Percentiles rank a stretch among this genome's conserved stretches.
phyloP scores from a whole-genome alignment of 208 protist genomes.

The Trypanosoma mega region DNA sequence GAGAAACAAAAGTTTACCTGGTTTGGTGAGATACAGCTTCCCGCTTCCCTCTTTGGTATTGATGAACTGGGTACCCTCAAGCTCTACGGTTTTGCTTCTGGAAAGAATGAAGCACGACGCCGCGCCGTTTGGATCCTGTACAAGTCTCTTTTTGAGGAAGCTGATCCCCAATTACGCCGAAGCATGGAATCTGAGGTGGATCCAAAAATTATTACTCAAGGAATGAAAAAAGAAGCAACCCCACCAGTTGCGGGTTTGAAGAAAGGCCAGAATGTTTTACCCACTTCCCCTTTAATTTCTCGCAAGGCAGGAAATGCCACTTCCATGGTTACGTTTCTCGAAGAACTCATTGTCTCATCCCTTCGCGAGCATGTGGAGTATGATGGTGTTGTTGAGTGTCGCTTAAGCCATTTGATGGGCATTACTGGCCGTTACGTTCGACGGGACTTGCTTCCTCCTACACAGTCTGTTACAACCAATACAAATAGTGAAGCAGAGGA shows the following conservation, averaged over 20 bases:
- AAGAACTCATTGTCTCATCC: constrained; percentile 1
- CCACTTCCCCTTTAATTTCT: too few relatives aligned
- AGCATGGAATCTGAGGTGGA: background rate
- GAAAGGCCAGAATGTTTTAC: too few relatives aligned
- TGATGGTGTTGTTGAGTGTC: constrained; percentile 22
- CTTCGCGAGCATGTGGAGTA: constrained; percentile 19
- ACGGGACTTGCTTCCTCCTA: too few relatives aligned
- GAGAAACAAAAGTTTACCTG: constrained; percentile 2
- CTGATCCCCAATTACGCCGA: too few relatives aligned
- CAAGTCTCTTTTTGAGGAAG: background rate
- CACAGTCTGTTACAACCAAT: too few relatives aligned
- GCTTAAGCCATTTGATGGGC: constrained; percentile 25
- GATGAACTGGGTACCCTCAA: constrained; percentile 7
- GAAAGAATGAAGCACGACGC: constrained; percentile 23
- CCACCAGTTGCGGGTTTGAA: too few relatives aligned
- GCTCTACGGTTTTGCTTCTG: constrained; percentile 3
- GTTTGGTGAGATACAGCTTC: constrained; percentile 11
- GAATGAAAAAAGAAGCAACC: background rate
- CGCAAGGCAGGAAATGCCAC: too few relatives aligned
- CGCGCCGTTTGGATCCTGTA: constrained; percentile 13
- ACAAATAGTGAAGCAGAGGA: background rate
- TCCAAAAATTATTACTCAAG: constrained; percentile 4
- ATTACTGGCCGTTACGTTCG: constrained; percentile 19
- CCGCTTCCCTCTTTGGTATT: constrained; percentile 21
- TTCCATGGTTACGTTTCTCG: constrained; percentile 20